Evolutionary conservation across 2,329 filamentous ascomycete genomes (phyloP).

Genomic region (Nemania sp.): DNA sequence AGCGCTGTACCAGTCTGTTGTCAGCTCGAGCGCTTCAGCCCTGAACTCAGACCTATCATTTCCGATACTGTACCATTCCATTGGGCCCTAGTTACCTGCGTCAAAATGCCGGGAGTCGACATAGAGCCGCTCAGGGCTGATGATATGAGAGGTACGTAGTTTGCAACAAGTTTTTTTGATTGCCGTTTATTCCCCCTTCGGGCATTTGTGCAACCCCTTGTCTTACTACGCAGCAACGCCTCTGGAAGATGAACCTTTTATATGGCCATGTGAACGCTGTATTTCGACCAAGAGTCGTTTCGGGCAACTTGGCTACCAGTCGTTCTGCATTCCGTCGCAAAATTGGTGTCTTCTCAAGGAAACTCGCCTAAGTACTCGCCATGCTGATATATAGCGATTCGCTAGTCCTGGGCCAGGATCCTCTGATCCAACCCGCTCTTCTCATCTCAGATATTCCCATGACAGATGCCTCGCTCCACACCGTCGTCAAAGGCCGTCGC

Average conservation of each 20-base stretch:
- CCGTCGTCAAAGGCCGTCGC: constrained; percentile 71
- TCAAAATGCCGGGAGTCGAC: constrained; percentile 42
- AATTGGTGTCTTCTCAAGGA: too few species aligned
- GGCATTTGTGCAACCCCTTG: too few species aligned
- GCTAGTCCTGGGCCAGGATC: constrained; percentile 89
- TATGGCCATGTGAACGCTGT: too few species aligned
- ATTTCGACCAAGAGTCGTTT: too few species aligned
- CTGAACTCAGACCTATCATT: constrained; percentile 3
- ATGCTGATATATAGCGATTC: constrained; percentile 38
- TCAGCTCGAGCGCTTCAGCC: too few species aligned
- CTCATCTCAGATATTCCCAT: constrained; percentile 85
- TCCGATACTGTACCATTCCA: constrained; percentile 1
- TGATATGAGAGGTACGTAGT: constrained; percentile 44
- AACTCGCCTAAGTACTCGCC: constrained; percentile 3
- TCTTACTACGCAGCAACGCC: too few species aligned
- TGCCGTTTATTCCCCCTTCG: not conserved
- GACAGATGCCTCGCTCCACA: constrained; percentile 62
- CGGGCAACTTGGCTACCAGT: too few species aligned
- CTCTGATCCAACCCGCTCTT: constrained; percentile 84
- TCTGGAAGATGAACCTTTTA: too few species aligned
- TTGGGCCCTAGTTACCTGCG: constrained; percentile 12
- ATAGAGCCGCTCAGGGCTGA: constrained; percentile 41
- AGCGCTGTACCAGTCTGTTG: too few species aligned
- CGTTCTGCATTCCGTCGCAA: too few species aligned
- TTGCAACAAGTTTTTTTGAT: not conserved